Conservation (phyloP, 2,329 filamentous ascomycete species). For the Cercospora canescens region DNA sequence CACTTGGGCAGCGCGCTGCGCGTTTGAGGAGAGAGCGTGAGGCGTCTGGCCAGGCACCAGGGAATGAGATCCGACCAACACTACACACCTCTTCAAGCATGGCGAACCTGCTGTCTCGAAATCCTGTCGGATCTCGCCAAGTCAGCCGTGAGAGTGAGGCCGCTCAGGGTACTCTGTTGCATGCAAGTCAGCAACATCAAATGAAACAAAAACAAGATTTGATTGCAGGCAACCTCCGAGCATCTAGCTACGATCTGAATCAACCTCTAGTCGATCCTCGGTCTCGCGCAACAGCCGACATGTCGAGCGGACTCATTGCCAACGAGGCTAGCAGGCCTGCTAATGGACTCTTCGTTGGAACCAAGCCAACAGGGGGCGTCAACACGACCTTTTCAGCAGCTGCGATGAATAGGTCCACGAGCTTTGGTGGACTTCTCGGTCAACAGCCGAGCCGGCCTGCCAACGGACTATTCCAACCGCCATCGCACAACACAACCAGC, state of each 20-base stretch:
- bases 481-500: constrained; percentile 25
- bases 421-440: constrained; percentile 30
- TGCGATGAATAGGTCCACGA: constrained; percentile 2
- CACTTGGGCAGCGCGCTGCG: constrained; percentile 72
- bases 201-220: constrained; percentile 39
- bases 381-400: constrained; percentile 3
- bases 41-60: constrained; percentile 25
- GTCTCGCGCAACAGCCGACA: constrained; percentile 35
- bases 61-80: constrained; percentile 48
- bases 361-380: constrained; percentile 18
- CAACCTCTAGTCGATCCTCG: constrained; percentile 25
- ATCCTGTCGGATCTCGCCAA: constrained; percentile 27
- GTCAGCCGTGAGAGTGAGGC: constrained; percentile 22
- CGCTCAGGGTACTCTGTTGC: constrained; percentile 42
- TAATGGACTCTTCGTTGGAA: constrained; percentile 36
- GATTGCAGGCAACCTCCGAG: constrained; percentile 36
- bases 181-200: constrained; percentile 32
- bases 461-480: constrained; percentile 38
- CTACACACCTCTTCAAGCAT: constrained; percentile 53
- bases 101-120: constrained; percentile 60
- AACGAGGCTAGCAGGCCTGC: constrained; percentile 19
- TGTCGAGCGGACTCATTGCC: constrained; percentile 28
- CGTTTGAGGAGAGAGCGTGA: constrained; percentile 71
- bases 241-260: constrained; percentile 26
- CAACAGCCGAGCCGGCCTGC: constrained; percentile 20